phyloP scores from a whole-genome alignment of 108 stramenopile species.

The Cyclotella sp. region DNA sequence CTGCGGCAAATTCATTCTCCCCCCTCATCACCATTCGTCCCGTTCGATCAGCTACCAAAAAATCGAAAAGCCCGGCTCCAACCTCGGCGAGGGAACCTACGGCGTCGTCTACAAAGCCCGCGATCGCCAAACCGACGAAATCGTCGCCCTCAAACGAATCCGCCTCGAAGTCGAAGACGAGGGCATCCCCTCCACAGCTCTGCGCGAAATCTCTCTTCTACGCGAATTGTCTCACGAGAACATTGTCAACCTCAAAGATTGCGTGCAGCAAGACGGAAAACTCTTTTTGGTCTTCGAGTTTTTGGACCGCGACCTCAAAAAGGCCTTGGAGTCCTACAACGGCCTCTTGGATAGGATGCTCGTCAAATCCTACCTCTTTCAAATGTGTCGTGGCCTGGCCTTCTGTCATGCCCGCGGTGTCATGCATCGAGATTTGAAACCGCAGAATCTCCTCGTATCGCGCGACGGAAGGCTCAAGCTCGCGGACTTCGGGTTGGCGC shows the following conservation, averaged over 20 bases:
- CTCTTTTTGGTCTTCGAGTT: slow-evolving; percentile 99
- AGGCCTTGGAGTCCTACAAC: slow-evolving; percentile 90
- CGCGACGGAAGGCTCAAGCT: slow-evolving; percentile 94
- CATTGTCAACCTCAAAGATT: slow-evolving; percentile 91
- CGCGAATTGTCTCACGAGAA: slow-evolving; percentile 95
- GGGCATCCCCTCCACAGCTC: slow-evolving; percentile 98
- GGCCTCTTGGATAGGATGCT: slow-evolving; percentile 80
- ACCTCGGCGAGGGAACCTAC: slow-evolving; percentile 96
- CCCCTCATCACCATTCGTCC: not conserved
- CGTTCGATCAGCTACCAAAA: slow-evolving; percentile 79
- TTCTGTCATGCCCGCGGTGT: slow-evolving; percentile 97
- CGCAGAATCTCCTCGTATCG: slow-evolving; percentile 97
- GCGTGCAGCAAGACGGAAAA: slow-evolving; percentile 85
- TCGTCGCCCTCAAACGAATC: slow-evolving; percentile 98
- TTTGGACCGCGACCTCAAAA: slow-evolving; percentile 95
- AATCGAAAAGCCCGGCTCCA: slow-evolving; percentile 95
- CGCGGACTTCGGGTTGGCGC: slow-evolving; percentile 98
- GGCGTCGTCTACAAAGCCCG: slow-evolving; percentile 93
- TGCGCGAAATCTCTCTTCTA: slow-evolving; percentile 95
- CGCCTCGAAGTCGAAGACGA: slow-evolving; percentile 98
- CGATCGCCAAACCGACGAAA: slow-evolving; percentile 89
- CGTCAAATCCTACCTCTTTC: slow-evolving; percentile 89
- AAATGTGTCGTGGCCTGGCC: slow-evolving; percentile 88
- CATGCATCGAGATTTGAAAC: slow-evolving; percentile 99
- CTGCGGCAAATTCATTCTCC: not conserved